These are phyloP conservation scores for Zygotorulaspora florentina DNA, from an alignment of 805 yeast species.

Conservation along the genomic window DNA sequence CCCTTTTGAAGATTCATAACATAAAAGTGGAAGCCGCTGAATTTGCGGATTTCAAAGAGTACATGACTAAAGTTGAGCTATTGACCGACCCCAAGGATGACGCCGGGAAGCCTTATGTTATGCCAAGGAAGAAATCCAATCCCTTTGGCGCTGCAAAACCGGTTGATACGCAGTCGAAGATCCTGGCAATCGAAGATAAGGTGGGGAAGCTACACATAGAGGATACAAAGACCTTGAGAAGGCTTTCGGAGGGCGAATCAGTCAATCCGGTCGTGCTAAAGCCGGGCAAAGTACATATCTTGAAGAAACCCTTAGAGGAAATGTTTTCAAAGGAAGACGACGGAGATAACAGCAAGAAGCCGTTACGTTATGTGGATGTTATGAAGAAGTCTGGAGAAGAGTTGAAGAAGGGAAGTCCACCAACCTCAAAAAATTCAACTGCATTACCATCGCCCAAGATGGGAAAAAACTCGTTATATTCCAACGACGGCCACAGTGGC, in stretches of 20 bases:
- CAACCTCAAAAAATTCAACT: slow-evolving; percentile 6
- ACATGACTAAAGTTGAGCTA: slow-evolving; percentile 28
- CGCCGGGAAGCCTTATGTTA: slow-evolving; percentile 24
- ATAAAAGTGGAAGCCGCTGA: slow-evolving; percentile 37
- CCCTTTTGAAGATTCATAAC: slow-evolving; percentile 36
- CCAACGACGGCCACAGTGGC: too few species aligned
- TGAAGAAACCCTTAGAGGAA: slow-evolving; percentile 19
- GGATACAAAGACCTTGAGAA: slow-evolving; percentile 37
- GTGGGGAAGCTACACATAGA: slow-evolving; percentile 42
- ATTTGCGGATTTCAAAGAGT: slow-evolving; percentile 38
- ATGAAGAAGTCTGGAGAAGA: slow-evolving; percentile 27
- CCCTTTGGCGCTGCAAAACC: slow-evolving; percentile 88
- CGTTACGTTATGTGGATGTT: slow-evolving; percentile 29
- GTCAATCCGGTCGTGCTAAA: slow-evolving; percentile 4
- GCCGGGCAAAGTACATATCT: slow-evolving; percentile 18
- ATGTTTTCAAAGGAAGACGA: slow-evolving; percentile 1
- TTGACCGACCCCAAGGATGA: slow-evolving; percentile 28
- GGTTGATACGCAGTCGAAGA: slow-evolving; percentile 67
- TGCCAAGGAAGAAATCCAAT: slow-evolving; percentile 44
- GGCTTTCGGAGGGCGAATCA: slow-evolving; percentile 22
- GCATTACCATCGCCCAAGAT: slow-evolving; percentile 8
- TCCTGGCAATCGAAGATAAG: slow-evolving; percentile 55
- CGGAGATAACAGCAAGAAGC: slow-evolving; percentile 11
- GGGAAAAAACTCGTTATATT: not conserved
- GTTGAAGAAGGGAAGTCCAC: slow-evolving; percentile 14